These are phyloP conservation scores for Dioszegia aurantiaca DNA, from an alignment of 768 basidiomycete species.

Conservation along the genomic window DNA sequence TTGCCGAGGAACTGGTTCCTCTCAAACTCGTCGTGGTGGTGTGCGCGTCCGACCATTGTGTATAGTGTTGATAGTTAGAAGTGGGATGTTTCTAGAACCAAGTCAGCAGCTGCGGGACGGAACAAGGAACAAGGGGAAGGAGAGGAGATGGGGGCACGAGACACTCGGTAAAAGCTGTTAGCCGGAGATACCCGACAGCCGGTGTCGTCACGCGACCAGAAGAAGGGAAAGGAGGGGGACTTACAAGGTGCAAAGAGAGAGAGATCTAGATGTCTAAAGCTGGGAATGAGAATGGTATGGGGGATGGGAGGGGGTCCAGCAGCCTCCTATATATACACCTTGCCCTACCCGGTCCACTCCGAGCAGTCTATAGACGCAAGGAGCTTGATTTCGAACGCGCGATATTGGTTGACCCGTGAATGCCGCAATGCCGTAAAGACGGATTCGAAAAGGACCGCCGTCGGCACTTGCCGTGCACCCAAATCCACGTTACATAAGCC, in stretches of 20 bases:
- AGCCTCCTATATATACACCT: conserved; percentile 1
- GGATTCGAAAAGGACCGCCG: conserved; percentile 12
- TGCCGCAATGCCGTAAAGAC: neutral
- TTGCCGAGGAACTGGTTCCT: conserved; percentile 65
- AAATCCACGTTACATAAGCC: neutral
- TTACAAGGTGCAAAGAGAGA: neutral
- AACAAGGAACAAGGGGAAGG: too few relatives aligned
- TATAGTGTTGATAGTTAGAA: neutral
- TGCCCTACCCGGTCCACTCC: conserved; percentile 11
- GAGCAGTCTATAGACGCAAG: neutral
- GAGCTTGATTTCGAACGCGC: conserved; percentile 5
- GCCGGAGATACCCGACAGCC: neutral
- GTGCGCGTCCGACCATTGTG: conserved; percentile 17
- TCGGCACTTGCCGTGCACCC: neutral
- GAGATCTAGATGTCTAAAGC: neutral
- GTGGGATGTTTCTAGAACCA: neutral
- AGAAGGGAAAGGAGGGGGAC: neutral
- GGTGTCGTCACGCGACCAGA: neutral
- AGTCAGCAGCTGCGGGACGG: too few relatives aligned
- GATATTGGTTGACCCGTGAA: neutral
- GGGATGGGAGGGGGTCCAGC: neutral
- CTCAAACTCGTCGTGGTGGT: conserved; percentile 46
- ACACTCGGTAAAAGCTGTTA: neutral
- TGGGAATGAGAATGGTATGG: neutral
- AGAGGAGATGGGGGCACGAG: too few relatives aligned